Evolutionary conservation across 148 eudicot species (phyloP), one percentile per base, ranked within the genome.

Genomic region (Rhododendron griersonianum): DNA sequence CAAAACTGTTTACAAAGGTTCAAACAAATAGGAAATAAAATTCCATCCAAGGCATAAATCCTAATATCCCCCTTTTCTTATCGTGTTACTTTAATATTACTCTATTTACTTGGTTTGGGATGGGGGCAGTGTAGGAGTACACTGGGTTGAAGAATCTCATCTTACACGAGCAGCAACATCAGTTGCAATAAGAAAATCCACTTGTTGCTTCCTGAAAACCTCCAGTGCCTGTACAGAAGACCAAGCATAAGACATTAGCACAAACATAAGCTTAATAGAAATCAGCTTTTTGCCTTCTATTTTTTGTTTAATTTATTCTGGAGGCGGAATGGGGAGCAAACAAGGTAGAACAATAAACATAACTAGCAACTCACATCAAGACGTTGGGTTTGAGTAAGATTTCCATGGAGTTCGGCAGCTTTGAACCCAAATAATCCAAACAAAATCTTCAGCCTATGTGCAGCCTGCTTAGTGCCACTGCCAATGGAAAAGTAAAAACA

Each of bases 381-480:
- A 81, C 99, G 98, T 74, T 95, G 98, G 19, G 92, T 92, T 89
- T 97, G 99, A 45, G 98, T 97, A 81, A 93, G 98, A 90, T 95
- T 90, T 80, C 93, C 93, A 89, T 97, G 99, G 87, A 95, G 93
- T 87, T 97, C 98, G 77, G 96, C 94, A 81, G 98, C 99, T 88
- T 93, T 97, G 23, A 94, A 89, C 83, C 98, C 99, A 82, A 89
- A 92, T 91, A 97, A 90, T 25, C 98, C 99, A 93, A 96, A 96
- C 80, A 96, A 88, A 84, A 96, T 96, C 90, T 93, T 96, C 89
- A 96, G 77, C 91, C 99, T 92, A 90, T 96, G 98, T 81, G 99
- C 98, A 88, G 94, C 98, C 73, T 87, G 91, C 91, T 93, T 94
- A 18, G 96, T 95, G 88, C 99, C 98, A 87, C 99, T 93, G 84